Evolutionary conservation across 1,284 basidiomycete genomes (phyloP).

Genomic region (Ustilago cynodontis): DNA sequence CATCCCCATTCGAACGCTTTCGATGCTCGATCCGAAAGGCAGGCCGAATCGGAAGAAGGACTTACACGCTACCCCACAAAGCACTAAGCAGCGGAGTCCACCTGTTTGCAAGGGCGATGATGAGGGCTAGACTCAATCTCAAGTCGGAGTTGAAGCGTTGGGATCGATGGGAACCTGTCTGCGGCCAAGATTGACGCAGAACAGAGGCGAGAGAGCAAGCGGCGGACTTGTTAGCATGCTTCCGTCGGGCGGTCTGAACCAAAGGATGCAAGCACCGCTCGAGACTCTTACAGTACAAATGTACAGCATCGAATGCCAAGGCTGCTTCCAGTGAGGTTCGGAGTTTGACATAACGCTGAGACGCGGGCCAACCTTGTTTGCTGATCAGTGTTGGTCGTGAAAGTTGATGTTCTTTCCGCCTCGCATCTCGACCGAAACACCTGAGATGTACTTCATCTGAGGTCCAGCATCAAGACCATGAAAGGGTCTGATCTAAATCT

Average conservation of each 20-base stretch:
- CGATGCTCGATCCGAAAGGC: background rate
- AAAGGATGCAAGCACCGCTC: no score
- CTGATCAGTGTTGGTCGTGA: background rate
- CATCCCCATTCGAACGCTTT: background rate
- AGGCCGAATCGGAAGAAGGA: constrained; percentile 1
- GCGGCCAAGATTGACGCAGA: background rate
- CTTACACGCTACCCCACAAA: no score
- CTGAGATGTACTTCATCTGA: no score
- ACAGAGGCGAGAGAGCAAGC: background rate
- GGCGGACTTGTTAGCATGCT: background rate
- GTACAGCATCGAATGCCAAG: background rate
- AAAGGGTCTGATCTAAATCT: no score
- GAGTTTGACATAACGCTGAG: background rate
- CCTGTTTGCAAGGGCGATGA: background rate
- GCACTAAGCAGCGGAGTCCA: background rate
- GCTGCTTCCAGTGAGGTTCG: background rate
- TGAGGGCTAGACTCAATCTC: background rate
- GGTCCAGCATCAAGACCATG: no score
- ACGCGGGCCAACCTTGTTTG: background rate
- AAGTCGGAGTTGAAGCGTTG: background rate
- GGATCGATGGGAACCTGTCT: background rate
- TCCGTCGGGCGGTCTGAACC: background rate
- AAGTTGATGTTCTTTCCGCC: background rate
- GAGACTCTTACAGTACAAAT: no score
- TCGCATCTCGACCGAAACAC: background rate